Evolutionary conservation across 1,284 basidiomycete genomes (phyloP), one percentile per base, ranked within the genome.

Genomic region (Puccinia polysora): DNA sequence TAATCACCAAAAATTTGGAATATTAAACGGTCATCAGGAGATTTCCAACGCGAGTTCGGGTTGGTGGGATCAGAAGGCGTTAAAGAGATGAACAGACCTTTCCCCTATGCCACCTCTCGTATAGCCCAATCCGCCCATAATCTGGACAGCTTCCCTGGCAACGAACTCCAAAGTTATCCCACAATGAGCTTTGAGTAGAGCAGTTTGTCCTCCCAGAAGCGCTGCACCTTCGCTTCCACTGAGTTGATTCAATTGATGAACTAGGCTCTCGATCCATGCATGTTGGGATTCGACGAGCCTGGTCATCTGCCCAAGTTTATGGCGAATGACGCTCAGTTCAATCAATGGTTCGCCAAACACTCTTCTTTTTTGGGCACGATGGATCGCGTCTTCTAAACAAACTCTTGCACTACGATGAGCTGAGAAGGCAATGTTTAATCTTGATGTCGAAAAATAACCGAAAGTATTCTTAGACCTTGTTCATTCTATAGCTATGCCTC

Each of bases 111-210:
- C 68, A 28, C 68, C 68, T 23, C 68, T 30, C 12, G 68, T 71
- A 34, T 71, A 71, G 12, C 68, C 68, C 20, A 76, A 32, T 10
- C 68, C 68, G n/a, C 68, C 68, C 56, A 71, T 40, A 38, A 71
- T 71, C 36, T 71, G 68, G 4, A 71, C 68, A 36, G 68, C 68
- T 47, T 71, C 68, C 32, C 68, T 28, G 5, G 76, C 76, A 10
- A 74, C 73, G 32, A 74, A 43, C 32, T 77, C 76, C 55, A 77
- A 72, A 18, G 74, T 74, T 49, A 75, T 72, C 32, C 73, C 65
- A 25, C 72, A 74, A 69, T 77, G 75, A 5, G 77, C 78, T 38
- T 78, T 78, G 25, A 78, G 68, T 14, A 78, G 72, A 1, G 78
- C 78, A 1, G 77, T 78, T 18, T 75, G 75, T 4, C 78, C 78